These are phyloP conservation scores for Leccinum angustisporum DNA, from an alignment of 1,284 basidiomycete species.

Conservation along the genomic window DNA sequence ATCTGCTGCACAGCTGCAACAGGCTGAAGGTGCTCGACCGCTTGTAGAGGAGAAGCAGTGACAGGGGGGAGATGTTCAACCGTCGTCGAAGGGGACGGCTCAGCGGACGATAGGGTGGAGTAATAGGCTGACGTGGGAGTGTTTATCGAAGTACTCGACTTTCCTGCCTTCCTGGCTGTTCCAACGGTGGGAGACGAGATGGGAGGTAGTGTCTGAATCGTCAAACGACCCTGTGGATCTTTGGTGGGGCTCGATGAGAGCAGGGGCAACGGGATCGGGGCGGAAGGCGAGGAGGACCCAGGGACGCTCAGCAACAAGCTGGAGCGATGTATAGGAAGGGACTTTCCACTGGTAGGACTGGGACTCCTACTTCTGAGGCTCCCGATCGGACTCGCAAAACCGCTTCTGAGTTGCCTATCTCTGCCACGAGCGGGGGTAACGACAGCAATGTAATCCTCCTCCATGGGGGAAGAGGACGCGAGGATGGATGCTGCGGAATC, in stretches of 20 bases:
- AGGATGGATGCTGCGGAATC: slow-evolving; percentile 71
- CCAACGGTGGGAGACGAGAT: not conserved
- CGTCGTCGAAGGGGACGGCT: slow-evolving; percentile 42
- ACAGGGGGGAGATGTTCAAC: slow-evolving; percentile 38
- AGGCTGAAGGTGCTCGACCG: slow-evolving; percentile 15
- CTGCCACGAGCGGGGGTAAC: slow-evolving; percentile 49
- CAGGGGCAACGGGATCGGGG: slow-evolving; percentile 18
- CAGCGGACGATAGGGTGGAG: slow-evolving; percentile 38
- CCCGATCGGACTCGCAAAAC: slow-evolving; percentile 64
- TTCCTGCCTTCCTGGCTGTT: slow-evolving; percentile 15
- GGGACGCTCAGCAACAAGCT: slow-evolving; percentile 50
- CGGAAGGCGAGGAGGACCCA: slow-evolving; percentile 26
- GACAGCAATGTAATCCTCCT: slow-evolving; percentile 54
- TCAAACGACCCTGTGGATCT: slow-evolving; percentile 20
- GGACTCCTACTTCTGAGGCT: slow-evolving; percentile 66
- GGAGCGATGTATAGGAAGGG: slow-evolving; percentile 33
- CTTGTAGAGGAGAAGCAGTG: slow-evolving; percentile 25
- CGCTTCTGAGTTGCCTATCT: slow-evolving; percentile 42
- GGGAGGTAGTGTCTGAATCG: slow-evolving; percentile 26
- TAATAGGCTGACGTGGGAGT: slow-evolving; percentile 54
- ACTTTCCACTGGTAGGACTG: slow-evolving; percentile 38
- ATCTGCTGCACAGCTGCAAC: slow-evolving; percentile 20
- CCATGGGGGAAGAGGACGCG: slow-evolving; percentile 41
- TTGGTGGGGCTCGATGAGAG: slow-evolving; percentile 28
- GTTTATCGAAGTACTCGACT: slow-evolving; percentile 31